Percentiles rank a stretch among this genome's conserved stretches.
phyloP scores from a whole-genome alignment of 208 protist genomes.

The Acanthamoeba castellanii region DNA sequence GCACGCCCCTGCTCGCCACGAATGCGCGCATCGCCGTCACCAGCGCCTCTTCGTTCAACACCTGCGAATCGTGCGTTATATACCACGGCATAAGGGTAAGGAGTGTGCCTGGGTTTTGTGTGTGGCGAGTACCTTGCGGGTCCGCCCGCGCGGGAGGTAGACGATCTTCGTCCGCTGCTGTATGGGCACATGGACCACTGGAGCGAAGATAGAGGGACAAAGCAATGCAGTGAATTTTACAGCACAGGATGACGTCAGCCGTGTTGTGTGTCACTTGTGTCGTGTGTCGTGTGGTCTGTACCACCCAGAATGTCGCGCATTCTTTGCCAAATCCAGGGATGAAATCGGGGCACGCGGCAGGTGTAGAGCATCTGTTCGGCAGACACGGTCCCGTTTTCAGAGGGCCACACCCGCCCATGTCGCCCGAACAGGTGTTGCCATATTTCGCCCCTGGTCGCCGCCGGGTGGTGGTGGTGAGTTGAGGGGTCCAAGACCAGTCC shows the following conservation, averaged over 20 bases:
- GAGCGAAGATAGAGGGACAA: neutral
- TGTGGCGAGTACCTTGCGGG: neutral
- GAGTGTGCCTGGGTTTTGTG: neutral
- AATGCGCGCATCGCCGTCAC: neutral
- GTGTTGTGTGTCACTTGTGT: no score
- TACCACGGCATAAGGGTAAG: no score
- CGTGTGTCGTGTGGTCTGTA: neutral
- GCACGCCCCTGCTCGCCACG: neutral
- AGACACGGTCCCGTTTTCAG: neutral
- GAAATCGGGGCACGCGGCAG: neutral
- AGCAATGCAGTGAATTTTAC: neutral
- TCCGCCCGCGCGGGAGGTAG: neutral
- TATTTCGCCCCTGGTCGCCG: neutral
- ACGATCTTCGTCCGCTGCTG: conserved; percentile 20
- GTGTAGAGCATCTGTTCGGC: conserved; percentile 21
- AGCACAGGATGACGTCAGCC: no score
- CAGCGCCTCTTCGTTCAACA: conserved; percentile 7
- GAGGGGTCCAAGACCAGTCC: neutral
- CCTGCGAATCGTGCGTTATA: neutral
- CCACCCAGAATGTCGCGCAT: conserved; percentile 31
- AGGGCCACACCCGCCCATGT: neutral
- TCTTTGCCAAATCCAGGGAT: conserved; percentile 25
- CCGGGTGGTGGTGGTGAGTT: no score
- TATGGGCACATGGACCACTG: conserved; percentile 27
- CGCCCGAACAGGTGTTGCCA: neutral